Conservation (phyloP, 2,329 filamentous ascomycete genomes). For the Hypoxylon sp. region DNA sequence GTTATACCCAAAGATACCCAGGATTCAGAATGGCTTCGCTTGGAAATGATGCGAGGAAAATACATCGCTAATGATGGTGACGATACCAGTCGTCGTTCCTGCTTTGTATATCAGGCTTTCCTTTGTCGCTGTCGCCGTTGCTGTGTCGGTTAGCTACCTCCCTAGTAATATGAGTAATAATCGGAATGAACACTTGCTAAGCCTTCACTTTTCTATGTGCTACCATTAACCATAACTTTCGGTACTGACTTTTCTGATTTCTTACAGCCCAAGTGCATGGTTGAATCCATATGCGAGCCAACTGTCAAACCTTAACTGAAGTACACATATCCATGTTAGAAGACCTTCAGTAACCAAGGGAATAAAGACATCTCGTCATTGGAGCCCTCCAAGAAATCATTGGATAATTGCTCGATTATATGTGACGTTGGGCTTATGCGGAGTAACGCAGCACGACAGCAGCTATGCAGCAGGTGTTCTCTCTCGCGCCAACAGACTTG, state of each 20-base stretch:
- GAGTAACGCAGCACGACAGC: slow-evolving; percentile 8
- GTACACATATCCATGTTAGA: not conserved
- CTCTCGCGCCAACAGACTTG: slow-evolving; percentile 6
- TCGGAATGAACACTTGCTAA: slow-evolving; percentile 2
- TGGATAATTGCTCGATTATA: slow-evolving; percentile 3
- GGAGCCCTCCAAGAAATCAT: not conserved
- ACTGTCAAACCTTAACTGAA: not conserved
- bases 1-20: slow-evolving; percentile 41
- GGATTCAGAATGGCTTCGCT: slow-evolving; percentile 33
- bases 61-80: slow-evolving; percentile 13
- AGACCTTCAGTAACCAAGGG: not conserved
- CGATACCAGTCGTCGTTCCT: slow-evolving; percentile 30
- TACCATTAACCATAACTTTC: not conserved
- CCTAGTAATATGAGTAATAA: slow-evolving; percentile 19
- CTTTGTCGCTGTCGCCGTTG: slow-evolving; percentile 18
- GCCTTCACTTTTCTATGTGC: not conserved
- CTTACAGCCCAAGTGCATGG: slow-evolving; percentile 2
- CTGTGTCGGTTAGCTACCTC: slow-evolving; percentile 14
- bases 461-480: slow-evolving; percentile 18
- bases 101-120: slow-evolving; percentile 23
- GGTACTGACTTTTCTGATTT: not conserved
- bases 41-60: slow-evolving; percentile 14
- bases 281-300: not conserved
- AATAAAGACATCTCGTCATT: slow-evolving; percentile 14
- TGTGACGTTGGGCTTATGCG: slow-evolving; percentile 11